Base-by-base conservation (phyloP, 345 rosid species). In the Salix exigua region DNA sequence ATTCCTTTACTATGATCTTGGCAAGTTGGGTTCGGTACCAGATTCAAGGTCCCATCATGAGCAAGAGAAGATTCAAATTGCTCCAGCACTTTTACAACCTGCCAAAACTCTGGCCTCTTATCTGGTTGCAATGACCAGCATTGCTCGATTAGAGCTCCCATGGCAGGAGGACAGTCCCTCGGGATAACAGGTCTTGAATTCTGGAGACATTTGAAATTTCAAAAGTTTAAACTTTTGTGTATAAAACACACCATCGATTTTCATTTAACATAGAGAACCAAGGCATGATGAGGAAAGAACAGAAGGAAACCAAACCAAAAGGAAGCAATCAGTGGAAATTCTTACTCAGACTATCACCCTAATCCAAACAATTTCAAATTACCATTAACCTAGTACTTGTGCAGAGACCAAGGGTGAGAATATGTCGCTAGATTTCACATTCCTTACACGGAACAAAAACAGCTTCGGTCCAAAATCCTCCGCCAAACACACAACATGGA, bases 61-160 rank as follows among this genome's bases (percentile, higher is more conserved):
- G 87, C 88, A 44, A 89, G 85, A 0, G 98, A 92, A 38, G 85
- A 75, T 58, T 80, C 81, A 58, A 96, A 96, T 80, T 92, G 89
- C 86, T 96, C 97, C 73, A 96, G 84, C 25, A 91, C 94, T 83
- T 90, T 94, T 72, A 96, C 95, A 25, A 96, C 82, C 85, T 96
- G 99, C 93, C 95, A 87, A 84, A 93, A 96, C 81, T 93, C 98
- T 0, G 98, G 99, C 85, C 99, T 89, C 85, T 92, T 93, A 23
- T 91, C 98, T 7, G 99, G 90, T 23, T 91, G 86, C 82, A 86
- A 73, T 4, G 95, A 88, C 99, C 99, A 96, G 66, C 99, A 96
- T 75, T 90, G 98, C 87, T 96, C 97, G 12, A 96, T 92, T 38
- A 96, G 87, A 46, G 94, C 93, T 85, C 84, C 83, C 92, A 96